A percentile compares a stretch with the other conserved stretches of the same genome.
Conservation (phyloP, 371 early-diverging fungal genomes). For the Mortierella polycephala region DNA sequence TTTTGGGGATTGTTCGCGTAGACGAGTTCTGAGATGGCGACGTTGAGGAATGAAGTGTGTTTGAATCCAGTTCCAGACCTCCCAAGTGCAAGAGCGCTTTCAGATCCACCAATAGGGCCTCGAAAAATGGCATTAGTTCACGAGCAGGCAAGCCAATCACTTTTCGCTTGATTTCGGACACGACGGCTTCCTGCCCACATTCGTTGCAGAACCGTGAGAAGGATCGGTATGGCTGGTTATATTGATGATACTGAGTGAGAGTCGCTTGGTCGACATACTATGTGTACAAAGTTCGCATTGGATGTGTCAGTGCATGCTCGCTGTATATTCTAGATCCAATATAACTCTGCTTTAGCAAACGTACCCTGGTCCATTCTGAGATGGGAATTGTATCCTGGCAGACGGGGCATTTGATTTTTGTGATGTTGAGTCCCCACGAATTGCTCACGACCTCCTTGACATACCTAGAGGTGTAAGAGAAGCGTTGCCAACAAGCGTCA, state of each 20-base stretch:
- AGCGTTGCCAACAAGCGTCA: not conserved
- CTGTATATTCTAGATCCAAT: not conserved
- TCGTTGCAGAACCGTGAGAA: slow-evolving; percentile 68
- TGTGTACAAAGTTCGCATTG: not conserved
- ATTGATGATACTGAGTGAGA: slow-evolving; percentile 64
- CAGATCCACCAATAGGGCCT: slow-evolving; percentile 6
- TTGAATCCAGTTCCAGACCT: slow-evolving; percentile 11
- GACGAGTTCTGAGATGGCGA: not conserved
- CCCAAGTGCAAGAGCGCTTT: slow-evolving; percentile 14
- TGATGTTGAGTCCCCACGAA: slow-evolving; percentile 75
- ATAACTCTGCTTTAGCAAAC: not conserved
- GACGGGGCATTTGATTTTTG: slow-evolving; percentile 75
- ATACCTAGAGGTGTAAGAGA: slow-evolving; percentile 57
- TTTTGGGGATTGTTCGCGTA: not conserved
- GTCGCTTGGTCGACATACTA: slow-evolving; percentile 57
- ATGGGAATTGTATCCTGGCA: slow-evolving; percentile 67
- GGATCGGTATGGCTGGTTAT: slow-evolving; percentile 73
- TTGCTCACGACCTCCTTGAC: slow-evolving; percentile 73
- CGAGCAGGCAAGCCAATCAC: slow-evolving; percentile 16
- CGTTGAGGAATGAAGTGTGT: not conserved
- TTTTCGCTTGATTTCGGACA: slow-evolving; percentile 43
- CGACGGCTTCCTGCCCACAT: slow-evolving; percentile 67
- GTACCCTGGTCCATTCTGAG: slow-evolving; percentile 70
- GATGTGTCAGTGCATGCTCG: not conserved
- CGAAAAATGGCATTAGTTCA: slow-evolving; percentile 29